These are phyloP conservation scores for Lolium perenne DNA, from an alignment of 176 grass and related monocot species.

Conservation along the genomic window DNA sequence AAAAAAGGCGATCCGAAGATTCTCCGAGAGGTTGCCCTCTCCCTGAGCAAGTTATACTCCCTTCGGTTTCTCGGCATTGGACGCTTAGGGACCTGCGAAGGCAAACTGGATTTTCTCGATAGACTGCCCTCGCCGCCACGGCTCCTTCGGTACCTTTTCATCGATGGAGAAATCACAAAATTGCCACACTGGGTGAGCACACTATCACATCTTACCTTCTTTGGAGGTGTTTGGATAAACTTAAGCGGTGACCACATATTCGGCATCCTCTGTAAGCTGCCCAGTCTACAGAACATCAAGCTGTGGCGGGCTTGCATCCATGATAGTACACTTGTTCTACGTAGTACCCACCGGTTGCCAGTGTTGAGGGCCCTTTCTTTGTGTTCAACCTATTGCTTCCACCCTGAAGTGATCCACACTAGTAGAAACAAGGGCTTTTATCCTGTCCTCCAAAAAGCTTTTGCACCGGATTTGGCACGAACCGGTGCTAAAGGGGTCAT, in stretches of 20 bases:
- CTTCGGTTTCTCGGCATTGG: background rate
- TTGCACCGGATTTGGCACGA: no score
- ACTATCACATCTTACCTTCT: background rate
- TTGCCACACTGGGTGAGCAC: background rate
- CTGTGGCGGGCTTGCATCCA: background rate
- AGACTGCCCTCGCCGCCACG: background rate
- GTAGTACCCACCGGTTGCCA: background rate
- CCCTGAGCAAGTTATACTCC: background rate
- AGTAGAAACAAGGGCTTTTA: no score
- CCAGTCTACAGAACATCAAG: background rate
- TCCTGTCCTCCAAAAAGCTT: no score
- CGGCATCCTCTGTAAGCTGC: background rate
- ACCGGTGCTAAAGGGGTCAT: no score
- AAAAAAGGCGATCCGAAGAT: background rate
- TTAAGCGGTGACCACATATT: background rate
- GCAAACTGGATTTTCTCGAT: background rate
- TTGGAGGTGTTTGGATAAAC: background rate
- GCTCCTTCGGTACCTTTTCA: background rate
- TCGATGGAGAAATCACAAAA: background rate
- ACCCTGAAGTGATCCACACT: background rate
- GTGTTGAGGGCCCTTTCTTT: background rate
- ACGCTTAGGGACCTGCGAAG: fast-evolving
- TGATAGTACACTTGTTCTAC: background rate
- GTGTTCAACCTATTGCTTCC: background rate
- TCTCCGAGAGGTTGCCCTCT: background rate